Evolutionary conservation across 257 asterid genomes (phyloP).

Genomic region (Schizonepeta tenuifolia): DNA sequence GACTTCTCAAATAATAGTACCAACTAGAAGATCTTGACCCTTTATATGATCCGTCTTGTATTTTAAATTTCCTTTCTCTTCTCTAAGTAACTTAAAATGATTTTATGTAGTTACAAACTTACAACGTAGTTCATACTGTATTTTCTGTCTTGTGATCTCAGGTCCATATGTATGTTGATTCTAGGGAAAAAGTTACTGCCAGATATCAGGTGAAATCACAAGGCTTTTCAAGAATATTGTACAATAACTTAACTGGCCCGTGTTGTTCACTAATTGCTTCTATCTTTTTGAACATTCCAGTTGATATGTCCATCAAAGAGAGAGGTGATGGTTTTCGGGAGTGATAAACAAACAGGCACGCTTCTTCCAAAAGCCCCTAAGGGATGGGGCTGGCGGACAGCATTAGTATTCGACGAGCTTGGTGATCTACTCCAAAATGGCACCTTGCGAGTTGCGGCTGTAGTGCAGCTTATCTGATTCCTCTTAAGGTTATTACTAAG

Average conservation of each 20-base stretch:
- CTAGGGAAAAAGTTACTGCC: slow-evolving; percentile 95
- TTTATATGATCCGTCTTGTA: neutral
- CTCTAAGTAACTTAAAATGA: neutral
- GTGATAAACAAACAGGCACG: slow-evolving; percentile 89
- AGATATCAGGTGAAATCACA: slow-evolving; percentile 77
- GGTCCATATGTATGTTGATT: slow-evolving; percentile 84
- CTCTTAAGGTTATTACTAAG: slow-evolving; percentile 27
- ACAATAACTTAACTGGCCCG: neutral
- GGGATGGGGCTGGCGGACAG: slow-evolving; percentile 99
- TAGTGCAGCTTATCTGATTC: slow-evolving; percentile 80
- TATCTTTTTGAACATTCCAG: slow-evolving; percentile 45
- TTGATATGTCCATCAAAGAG: slow-evolving; percentile 95
- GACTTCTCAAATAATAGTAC: neutral
- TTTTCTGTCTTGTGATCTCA: slow-evolving; percentile 43
- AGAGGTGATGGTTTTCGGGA: slow-evolving; percentile 98
- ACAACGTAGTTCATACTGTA: neutral
- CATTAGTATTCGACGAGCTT: slow-evolving; percentile 82
- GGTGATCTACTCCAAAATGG: slow-evolving; percentile 88
- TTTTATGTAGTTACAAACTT: neutral
- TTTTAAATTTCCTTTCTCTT: slow-evolving; percentile 10
- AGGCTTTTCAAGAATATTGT: slow-evolving; percentile 19
- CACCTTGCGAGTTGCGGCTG: slow-evolving; percentile 82
- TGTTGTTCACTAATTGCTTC: slow-evolving; percentile 6
- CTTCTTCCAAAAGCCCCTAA: slow-evolving; percentile 98
- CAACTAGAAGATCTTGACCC: neutral